Conservation (phyloP, 2,329 filamentous ascomycete genomes). For the Cercospora zeae-maydis region DNA sequence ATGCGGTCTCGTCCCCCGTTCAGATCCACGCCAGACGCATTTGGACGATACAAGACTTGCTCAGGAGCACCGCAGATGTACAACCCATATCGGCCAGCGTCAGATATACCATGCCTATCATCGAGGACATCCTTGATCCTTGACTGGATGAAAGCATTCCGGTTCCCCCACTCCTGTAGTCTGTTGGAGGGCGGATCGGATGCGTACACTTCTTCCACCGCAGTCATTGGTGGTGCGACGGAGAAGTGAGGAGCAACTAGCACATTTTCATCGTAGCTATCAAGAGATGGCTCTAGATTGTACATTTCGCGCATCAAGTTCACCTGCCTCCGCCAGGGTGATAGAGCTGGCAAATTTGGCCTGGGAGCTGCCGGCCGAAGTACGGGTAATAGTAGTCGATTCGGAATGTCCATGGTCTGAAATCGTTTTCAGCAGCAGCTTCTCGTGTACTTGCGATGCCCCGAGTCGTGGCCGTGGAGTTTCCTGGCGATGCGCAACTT, state of each 20-base stretch:
- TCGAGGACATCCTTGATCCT: not conserved
- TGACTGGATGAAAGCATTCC: not conserved
- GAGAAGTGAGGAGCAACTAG: not conserved
- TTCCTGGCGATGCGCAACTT: no score
- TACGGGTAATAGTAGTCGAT: no score
- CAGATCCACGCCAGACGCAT: not conserved
- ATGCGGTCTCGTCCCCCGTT: not conserved
- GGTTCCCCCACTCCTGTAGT: not conserved
- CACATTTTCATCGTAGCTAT: not conserved
- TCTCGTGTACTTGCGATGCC: no score
- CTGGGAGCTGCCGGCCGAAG: no score
- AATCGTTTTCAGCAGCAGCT: no score
- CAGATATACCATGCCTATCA: not conserved
- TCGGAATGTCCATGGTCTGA: no score
- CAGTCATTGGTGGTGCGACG: not conserved
- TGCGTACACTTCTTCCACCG: not conserved
- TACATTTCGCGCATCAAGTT: not conserved
- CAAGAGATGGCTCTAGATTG: not conserved
- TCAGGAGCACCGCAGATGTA: not conserved
- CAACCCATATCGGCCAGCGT: not conserved
- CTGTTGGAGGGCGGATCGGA: not conserved
- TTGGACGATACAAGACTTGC: not conserved
- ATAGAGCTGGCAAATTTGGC: not conserved
- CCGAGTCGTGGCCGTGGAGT: no score
- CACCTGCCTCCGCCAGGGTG: not conserved